Conservation (phyloP, 768 basidiomycete genomes). For the Krasilnikovozyma curviuscula region DNA sequence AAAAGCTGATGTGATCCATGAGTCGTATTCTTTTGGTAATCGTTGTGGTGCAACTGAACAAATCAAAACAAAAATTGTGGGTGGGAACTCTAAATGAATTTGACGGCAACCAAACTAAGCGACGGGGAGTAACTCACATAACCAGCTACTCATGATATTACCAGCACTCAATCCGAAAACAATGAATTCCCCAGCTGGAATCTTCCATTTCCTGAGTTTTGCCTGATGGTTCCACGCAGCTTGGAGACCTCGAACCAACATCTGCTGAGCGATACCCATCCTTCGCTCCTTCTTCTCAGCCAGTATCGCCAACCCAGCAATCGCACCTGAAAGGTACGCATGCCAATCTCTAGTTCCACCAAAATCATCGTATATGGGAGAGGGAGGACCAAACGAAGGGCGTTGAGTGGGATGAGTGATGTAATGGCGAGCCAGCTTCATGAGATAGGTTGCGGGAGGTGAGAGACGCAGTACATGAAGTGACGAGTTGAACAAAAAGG, state of each 20-base stretch:
- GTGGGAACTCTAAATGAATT: no score
- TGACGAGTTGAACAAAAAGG: no score
- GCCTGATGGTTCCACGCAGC: slow-evolving; percentile 3
- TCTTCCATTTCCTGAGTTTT: not conserved
- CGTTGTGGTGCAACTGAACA: no score
- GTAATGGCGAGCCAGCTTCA: not conserved
- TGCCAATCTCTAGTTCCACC: slow-evolving; percentile 8
- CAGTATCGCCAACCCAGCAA: slow-evolving; percentile 6
- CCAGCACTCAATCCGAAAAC: not conserved
- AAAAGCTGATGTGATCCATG: no score
- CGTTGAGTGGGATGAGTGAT: not conserved
- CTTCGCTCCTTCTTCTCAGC: not conserved
- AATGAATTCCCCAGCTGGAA: slow-evolving; percentile 1
- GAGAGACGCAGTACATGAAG: slow-evolving; percentile 11
- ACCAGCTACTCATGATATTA: not conserved
- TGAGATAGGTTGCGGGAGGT: not conserved
- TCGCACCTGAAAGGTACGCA: not conserved
- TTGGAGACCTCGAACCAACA: slow-evolving; percentile 6
- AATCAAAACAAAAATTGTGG: no score
- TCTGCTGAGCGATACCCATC: slow-evolving; percentile 4
- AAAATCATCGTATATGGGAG: not conserved
- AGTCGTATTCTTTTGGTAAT: no score
- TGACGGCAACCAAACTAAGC: no score
- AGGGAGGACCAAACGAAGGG: slow-evolving; percentile 6
- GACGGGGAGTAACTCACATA: no score